These are phyloP conservation scores for Coemansia sp. DNA, from an alignment of 192 early-diverging fungal species.

Conservation along the genomic window DNA sequence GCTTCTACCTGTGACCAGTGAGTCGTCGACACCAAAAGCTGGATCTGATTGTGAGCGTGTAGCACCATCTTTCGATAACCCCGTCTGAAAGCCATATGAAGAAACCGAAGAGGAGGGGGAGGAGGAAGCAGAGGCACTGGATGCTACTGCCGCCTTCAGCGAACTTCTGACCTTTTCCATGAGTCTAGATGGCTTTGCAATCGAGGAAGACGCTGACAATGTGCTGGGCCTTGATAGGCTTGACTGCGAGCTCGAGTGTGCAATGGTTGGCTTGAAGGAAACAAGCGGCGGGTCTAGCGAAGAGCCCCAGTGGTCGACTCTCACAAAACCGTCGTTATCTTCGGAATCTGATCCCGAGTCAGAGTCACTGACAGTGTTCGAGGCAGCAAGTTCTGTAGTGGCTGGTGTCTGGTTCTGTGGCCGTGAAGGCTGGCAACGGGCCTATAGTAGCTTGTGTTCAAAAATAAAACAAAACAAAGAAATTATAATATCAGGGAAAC, in stretches of 20 bases:
- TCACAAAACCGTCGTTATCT: slow-evolving; percentile 51
- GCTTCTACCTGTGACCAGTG: slow-evolving; percentile 1
- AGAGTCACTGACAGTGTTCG: slow-evolving; percentile 9
- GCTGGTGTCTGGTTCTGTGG: background rate
- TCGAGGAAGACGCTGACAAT: background rate
- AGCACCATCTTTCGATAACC: background rate
- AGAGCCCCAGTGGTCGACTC: slow-evolving; percentile 40
- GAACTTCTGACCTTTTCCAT: slow-evolving; percentile 27
- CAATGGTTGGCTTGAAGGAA: slow-evolving; percentile 42
- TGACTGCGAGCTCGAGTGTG: slow-evolving; percentile 6
- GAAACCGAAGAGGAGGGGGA: background rate
- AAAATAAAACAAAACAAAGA: background rate
- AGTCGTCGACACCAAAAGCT: background rate
- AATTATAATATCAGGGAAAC: background rate
- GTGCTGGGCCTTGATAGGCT: background rate
- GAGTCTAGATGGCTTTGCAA: slow-evolving; percentile 14
- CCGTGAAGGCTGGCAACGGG: background rate
- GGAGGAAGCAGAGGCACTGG: slow-evolving; percentile 1
- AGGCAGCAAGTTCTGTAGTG: background rate
- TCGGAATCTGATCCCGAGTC: slow-evolving; percentile 44
- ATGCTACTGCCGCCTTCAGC: slow-evolving; percentile 18
- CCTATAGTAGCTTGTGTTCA: background rate
- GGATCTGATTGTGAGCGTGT: background rate
- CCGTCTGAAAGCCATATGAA: background rate
- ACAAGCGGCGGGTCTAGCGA: slow-evolving; percentile 21